Percentiles rank a stretch among this genome's conserved stretches.
These are phyloP conservation scores for Sugiyamaella castrensis DNA, from an alignment of 1,139 yeast genomes.

Conservation along the genomic window DNA sequence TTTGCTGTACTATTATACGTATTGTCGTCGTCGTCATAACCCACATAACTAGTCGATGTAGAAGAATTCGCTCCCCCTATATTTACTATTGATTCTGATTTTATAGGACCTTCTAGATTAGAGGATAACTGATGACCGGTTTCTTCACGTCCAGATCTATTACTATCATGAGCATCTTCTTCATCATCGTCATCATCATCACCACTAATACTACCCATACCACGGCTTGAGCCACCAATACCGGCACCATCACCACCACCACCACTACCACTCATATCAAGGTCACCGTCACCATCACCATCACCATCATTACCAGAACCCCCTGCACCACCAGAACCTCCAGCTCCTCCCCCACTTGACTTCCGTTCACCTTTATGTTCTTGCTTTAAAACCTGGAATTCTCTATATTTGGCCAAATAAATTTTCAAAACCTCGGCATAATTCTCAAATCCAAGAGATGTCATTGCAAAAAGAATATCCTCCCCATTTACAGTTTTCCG, in stretches of 20 bases:
- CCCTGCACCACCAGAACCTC: not conserved
- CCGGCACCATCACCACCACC: slow-evolving; percentile 13
- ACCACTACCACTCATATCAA: no score
- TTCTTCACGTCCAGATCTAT: slow-evolving; percentile 10
- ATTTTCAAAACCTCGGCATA: slow-evolving; percentile 69
- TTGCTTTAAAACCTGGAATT: slow-evolving; percentile 36
- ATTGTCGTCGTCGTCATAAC: slow-evolving; percentile 3
- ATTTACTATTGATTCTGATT: no score
- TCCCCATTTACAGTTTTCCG: slow-evolving; percentile 72
- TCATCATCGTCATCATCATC: slow-evolving; percentile 17
- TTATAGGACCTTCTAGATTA: no score
- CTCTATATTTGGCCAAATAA: slow-evolving; percentile 63
- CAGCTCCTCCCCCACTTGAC: not conserved
- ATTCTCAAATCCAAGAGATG: slow-evolving; percentile 66
- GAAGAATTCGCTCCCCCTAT: no score
- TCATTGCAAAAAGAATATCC: slow-evolving; percentile 65
- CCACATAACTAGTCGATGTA: no score
- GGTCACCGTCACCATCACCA: slow-evolving; percentile 2
- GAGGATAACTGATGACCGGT: no score
- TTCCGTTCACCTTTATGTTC: slow-evolving; percentile 18
- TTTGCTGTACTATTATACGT: slow-evolving; percentile 6
- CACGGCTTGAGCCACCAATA: slow-evolving; percentile 15
- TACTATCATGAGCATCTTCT: slow-evolving; percentile 12
- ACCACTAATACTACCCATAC: slow-evolving; percentile 14
- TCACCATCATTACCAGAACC: not conserved